These are phyloP conservation scores for Fraxinus floribunda DNA, from an alignment of 305 asterid genomes.

Conservation along the genomic window DNA sequence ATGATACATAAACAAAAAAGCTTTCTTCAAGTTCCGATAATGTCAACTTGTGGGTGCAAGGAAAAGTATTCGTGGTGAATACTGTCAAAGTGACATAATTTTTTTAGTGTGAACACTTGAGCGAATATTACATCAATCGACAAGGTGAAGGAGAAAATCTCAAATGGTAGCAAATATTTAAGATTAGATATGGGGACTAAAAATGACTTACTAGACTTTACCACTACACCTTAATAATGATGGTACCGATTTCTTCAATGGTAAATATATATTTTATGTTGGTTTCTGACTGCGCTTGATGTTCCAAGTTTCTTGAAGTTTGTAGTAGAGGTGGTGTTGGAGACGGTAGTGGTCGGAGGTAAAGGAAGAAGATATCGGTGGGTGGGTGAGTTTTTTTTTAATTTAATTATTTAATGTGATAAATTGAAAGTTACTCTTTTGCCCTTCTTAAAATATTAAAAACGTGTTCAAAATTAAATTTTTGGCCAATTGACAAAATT, in stretches of 20 bases:
- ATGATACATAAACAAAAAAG: not conserved
- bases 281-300: not conserved
- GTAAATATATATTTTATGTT: not conserved
- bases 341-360: too few relatives aligned
- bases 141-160: not conserved
- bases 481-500: too few relatives aligned
- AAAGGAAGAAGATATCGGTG: too few relatives aligned
- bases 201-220: not conserved
- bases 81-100: not conserved
- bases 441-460: too few relatives aligned
- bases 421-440: too few relatives aligned
- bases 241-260: not conserved
- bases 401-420: too few relatives aligned
- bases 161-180: not conserved
- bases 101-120: not conserved
- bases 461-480: too few relatives aligned
- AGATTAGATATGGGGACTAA: not conserved
- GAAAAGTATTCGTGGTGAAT: not conserved
- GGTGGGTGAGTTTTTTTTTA: too few relatives aligned
- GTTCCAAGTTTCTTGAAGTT: not conserved
- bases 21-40: not conserved
- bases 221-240: not conserved
- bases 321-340: too few relatives aligned
- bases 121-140: not conserved
- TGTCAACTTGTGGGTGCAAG: slow-evolving; percentile 5